These are phyloP conservation scores for Shiraia sp. DNA, from an alignment of 2,329 filamentous ascomycete genomes.

Conservation along the genomic window DNA sequence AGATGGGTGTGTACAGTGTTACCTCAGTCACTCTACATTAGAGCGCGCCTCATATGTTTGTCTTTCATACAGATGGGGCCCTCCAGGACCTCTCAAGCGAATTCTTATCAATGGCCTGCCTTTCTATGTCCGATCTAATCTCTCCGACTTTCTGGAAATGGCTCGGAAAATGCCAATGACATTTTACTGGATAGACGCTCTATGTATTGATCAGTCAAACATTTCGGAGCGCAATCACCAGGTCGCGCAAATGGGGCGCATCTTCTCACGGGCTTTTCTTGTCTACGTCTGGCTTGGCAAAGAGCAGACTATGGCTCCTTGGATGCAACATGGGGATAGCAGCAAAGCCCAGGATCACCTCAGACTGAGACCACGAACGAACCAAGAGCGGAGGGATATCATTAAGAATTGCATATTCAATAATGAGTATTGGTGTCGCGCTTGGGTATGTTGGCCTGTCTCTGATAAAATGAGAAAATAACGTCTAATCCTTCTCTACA, in stretches of 20 bases:
- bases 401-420: conserved; percentile 3
- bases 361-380: background rate
- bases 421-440: conserved; percentile 11
- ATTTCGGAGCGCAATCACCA: conserved; percentile 11
- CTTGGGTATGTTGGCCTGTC: conserved; percentile 2
- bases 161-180: conserved; percentile 1
- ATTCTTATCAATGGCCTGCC: conserved; percentile 8
- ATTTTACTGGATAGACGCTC: conserved; percentile 14
- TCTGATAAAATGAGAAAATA: background rate
- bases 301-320: conserved; percentile 4
- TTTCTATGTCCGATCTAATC: conserved; percentile 7
- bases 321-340: background rate
- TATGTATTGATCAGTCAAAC: conserved; percentile 12
- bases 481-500: background rate
- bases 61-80: conserved; percentile 5
- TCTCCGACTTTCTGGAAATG: conserved; percentile 9
- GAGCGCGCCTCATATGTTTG: conserved; percentile 7
- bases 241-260: conserved; percentile 15
- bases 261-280: conserved; percentile 5
- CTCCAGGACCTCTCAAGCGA: background rate
- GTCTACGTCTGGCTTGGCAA: conserved; percentile 11
- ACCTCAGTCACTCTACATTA: conserved; percentile 5
- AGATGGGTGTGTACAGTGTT: conserved; percentile 5
- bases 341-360: background rate
- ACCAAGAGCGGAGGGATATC: conserved; percentile 1